Conservation (phyloP, 2,329 filamentous ascomycete genomes). For the Aspergillus brunneoviolaceus region DNA sequence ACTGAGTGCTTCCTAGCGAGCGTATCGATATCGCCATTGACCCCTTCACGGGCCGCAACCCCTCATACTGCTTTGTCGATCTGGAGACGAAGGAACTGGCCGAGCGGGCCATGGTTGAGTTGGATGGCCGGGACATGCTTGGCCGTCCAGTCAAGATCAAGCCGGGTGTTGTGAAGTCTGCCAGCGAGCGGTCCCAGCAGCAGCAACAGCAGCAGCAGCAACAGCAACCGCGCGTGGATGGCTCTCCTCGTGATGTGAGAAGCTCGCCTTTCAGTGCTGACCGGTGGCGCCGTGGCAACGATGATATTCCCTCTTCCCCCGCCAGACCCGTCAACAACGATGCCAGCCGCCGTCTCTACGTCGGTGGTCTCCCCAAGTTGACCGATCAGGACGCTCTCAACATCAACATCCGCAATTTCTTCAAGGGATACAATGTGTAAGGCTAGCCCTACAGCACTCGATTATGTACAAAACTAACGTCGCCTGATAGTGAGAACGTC, state of each 20-base stretch:
- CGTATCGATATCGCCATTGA: constrained; percentile 69
- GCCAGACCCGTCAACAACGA: constrained; percentile 24
- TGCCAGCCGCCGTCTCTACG: constrained; percentile 46
- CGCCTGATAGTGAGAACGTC: constrained; percentile 41
- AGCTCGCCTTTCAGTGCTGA: constrained; percentile 35
- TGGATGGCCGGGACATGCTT: constrained; percentile 57
- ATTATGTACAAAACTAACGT: neutral
- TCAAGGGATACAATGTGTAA: constrained; percentile 46
- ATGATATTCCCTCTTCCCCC: constrained; percentile 37
- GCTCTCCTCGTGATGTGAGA: constrained; percentile 23
- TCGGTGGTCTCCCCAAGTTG: constrained; percentile 49
- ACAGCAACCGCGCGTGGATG: constrained; percentile 15
- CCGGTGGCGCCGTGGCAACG: constrained; percentile 43
- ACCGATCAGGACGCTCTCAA: constrained; percentile 44
- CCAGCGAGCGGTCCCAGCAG: constrained; percentile 30
- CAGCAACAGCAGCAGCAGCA: constrained; percentile 16
- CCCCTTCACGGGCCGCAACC: constrained; percentile 66
- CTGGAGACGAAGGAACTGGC: constrained; percentile 59
- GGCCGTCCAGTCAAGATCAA: constrained; percentile 64
- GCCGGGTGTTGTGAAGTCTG: constrained; percentile 59
- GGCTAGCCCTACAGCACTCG: constrained; percentile 11
- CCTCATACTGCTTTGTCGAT: constrained; percentile 74
- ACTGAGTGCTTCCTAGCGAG: constrained; percentile 41
- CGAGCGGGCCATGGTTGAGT: constrained; percentile 55
- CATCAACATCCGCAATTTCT: constrained; percentile 45